phyloP scores from a whole-genome alignment of 192 early-diverging fungal species.

The Coemansia sp. region DNA sequence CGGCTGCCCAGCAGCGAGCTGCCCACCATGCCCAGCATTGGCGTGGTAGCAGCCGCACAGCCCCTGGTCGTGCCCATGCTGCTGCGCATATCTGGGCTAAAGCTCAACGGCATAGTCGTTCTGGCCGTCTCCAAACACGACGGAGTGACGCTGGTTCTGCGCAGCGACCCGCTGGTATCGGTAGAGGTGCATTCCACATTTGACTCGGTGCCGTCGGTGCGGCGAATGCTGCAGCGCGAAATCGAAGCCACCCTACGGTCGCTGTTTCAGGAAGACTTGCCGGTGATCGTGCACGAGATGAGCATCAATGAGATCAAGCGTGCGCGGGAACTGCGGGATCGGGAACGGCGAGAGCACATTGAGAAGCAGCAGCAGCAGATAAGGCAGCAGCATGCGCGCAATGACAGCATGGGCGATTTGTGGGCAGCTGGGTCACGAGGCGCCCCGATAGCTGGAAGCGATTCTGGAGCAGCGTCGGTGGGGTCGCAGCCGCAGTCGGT shows the following conservation, averaged over 20 bases:
- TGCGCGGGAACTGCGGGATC: conserved; percentile 30
- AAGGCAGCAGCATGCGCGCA: conserved; percentile 24
- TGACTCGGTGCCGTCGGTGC: conserved; percentile 85
- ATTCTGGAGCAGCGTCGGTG: conserved; percentile 32
- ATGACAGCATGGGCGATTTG: conserved; percentile 13
- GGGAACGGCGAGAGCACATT: conserved; percentile 57
- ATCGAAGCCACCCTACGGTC: conserved; percentile 87
- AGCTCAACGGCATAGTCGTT: conserved; percentile 87
- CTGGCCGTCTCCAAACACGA: conserved; percentile 91
- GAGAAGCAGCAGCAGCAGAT: conserved; percentile 57
- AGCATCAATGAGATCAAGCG: conserved; percentile 56
- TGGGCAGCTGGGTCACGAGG: conserved; percentile 10
- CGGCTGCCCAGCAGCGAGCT: conserved; percentile 54
- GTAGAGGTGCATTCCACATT: conserved; percentile 97
- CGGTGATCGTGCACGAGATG: conserved; percentile 88
- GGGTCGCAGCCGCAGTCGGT: conserved; percentile 22
- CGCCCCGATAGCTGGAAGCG: neutral
- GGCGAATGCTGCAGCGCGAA: conserved; percentile 80
- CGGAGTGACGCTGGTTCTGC: conserved; percentile 95
- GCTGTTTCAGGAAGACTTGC: conserved; percentile 93
- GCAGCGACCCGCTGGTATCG: conserved; percentile 93
- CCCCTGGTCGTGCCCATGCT: conserved; percentile 97
- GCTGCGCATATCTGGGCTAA: conserved; percentile 83
- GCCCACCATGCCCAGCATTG: conserved; percentile 62
- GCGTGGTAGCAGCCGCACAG: conserved; percentile 83